Conservation (phyloP, 345 rosid species). For the Reutealis trisperma region DNA sequence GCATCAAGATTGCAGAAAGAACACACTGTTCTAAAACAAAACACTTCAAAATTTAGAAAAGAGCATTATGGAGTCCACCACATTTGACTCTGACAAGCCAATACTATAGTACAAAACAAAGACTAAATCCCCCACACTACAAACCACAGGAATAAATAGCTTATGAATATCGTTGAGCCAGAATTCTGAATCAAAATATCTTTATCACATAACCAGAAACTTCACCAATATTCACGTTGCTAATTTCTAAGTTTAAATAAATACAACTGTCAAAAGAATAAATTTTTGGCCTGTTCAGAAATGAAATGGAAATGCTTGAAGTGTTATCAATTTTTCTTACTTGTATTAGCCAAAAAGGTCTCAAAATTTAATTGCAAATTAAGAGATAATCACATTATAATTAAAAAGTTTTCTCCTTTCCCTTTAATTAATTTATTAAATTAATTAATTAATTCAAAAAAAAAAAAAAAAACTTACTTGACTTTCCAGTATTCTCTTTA, state of each 20-base stretch:
- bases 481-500: conserved; percentile 85
- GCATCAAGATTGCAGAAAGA: background rate
- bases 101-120: background rate
- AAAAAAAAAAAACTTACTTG: conserved; percentile 52
- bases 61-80: background rate
- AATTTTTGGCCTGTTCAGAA: background rate
- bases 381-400: background rate
- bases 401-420: background rate
- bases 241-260: background rate
- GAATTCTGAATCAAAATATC: conserved; percentile 1
- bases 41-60: background rate
- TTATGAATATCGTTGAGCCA: background rate
- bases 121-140: background rate
- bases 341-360: background rate
- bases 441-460: background rate
- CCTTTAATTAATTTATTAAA: background rate
- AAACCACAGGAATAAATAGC: background rate
- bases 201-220: background rate
- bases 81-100: background rate
- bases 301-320: background rate
- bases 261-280: background rate
- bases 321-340: background rate
- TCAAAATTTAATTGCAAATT: no score
- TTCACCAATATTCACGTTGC: background rate
- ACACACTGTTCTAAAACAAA: background rate